Evolutionary conservation across 352 stramenopile genomes (phyloP), one percentile per base, ranked within the genome.

Genomic region (Globisporangium echinulatum): DNA sequence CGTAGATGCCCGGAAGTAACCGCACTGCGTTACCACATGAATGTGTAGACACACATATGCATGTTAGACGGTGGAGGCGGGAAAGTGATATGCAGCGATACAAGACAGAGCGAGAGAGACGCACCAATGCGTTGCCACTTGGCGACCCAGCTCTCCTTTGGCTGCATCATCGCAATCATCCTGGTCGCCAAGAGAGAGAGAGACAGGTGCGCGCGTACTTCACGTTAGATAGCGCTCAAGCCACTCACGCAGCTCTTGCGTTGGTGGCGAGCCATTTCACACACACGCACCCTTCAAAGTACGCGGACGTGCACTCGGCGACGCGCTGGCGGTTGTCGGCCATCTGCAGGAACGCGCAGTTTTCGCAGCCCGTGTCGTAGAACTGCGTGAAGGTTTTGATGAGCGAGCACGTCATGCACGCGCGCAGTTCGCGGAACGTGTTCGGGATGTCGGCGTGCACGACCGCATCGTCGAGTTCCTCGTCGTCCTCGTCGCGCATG

Each of bases 331-430:
- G 83, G 75, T 95, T 95, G 79, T 95, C 85, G 54, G 85, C 83
- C 85, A 95, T 95, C 61, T 95, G 84, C 46, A 95, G 71, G 61
- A 95, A 92, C 52, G 78, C 71, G 67, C 85, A 95, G 73, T 95
- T 95, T 67, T 95, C 85, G 68, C 85, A 95, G 61, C 85, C 85
- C 59, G 79, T 91, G 70, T 95, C 85, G 72, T 95, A 95, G 69
- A 95, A 95, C 71, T 95, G 85, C 66, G 83, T 92, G 69, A 93
- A 95, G 10, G 83, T 92, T 74, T 95, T 95, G 64, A 95, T 72
- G 50, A 95, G 77, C 49, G 85, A 95, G 71, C 85, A 95, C 54
- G 82, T 92, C 83, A 95, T 92, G 63, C 85, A 95, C 52, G 85
- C 85, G 53, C 85, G 83, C 52, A 95, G 75, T 66, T 95, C 83